Base-by-base conservation (phyloP, 805 yeast species). In the Naumovozyma baii region DNA sequence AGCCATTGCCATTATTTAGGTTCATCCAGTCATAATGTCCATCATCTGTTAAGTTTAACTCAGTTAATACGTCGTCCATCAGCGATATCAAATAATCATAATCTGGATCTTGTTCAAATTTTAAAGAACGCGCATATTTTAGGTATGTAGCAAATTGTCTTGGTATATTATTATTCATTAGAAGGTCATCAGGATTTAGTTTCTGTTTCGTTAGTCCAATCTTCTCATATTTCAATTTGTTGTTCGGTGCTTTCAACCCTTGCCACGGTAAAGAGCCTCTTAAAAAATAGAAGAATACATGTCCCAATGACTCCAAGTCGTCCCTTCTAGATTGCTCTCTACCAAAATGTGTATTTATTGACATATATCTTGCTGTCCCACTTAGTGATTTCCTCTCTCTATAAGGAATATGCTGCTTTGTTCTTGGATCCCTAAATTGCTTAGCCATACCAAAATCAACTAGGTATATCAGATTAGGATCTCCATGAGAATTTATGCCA, bases 361-460 rank as follows among this genome's bases (percentile, higher is more conserved):
- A 81, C 94, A 83, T 83, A 60, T 83, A 83, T 54, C 94, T 72
- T 9, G 92, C 92, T 1, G 94, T 83, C 16, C 94, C 94, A 61
- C 85, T 77, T 52, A 83, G 66, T 2, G 90, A 79, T 57, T 83
- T 83, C 51, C 80, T 70, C 59, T 83, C 94, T 50, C 88, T 70
- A 59, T 83, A 83, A 9, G 92, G 92, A 42, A 83, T 83, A 61
- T 83, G 94, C 48, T 75, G 82, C 52, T 80, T 80, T 0, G 90
- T 78, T 50, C 77, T 70, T 25, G 90, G 88, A 53, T 83, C 88
- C 52, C 92, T 67, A 57, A 77, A 83, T 55, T 83, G 88, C 56
- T 83, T 83, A 14, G 88, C 88, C 94, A 83, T 83, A 44, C 94
- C 94, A 53, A 79, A 83, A 62, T 83, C 94, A 40, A 83, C 85